A percentile compares a stretch with the other conserved stretches of the same genome.
phyloP scores from a whole-genome alignment of 2,329 filamentous ascomycete species.

The Coniochaeta hoffmannii region DNA sequence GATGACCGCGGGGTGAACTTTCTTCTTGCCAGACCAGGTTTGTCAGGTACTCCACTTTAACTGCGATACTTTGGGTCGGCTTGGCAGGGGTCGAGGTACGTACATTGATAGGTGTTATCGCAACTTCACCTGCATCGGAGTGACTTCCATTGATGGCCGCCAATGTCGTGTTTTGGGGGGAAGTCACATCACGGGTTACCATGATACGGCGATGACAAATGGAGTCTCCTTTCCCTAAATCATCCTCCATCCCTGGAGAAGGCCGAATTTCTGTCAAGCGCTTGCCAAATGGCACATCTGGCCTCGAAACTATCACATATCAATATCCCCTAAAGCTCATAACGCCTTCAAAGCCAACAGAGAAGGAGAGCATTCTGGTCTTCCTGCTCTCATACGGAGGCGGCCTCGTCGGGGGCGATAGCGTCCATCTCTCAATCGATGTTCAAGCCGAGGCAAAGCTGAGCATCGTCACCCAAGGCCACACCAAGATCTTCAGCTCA shows the following conservation, averaged over 20 bases:
- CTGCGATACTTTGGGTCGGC: background rate
- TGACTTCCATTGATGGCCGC: too few relatives aligned
- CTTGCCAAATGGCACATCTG: slow-evolving; percentile 63
- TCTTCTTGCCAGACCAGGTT: background rate
- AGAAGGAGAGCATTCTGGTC: slow-evolving; percentile 64
- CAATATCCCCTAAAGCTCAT: slow-evolving; percentile 95
- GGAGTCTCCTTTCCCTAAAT: slow-evolving; percentile 69
- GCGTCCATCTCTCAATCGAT: slow-evolving; percentile 64
- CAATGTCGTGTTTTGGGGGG: too few relatives aligned
- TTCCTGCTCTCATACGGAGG: slow-evolving; percentile 94
- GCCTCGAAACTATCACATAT: slow-evolving; percentile 69
- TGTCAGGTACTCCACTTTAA: background rate
- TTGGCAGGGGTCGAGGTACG: background rate
- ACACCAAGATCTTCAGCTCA: slow-evolving; percentile 94
- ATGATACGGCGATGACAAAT: slow-evolving; percentile 23
- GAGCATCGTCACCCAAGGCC: slow-evolving; percentile 63
- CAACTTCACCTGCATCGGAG: background rate
- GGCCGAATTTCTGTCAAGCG: slow-evolving; percentile 69
- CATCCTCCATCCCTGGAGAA: slow-evolving; percentile 66
- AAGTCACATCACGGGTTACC: background rate
- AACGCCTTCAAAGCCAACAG: slow-evolving; percentile 61
- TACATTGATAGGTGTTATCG: background rate
- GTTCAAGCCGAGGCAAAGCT: slow-evolving; percentile 60
- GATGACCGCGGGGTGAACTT: background rate
- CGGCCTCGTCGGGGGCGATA: slow-evolving; percentile 82